These are phyloP conservation scores for Coemansia pectinata DNA, from an alignment of 192 early-diverging fungal genomes.

Conservation along the genomic window DNA sequence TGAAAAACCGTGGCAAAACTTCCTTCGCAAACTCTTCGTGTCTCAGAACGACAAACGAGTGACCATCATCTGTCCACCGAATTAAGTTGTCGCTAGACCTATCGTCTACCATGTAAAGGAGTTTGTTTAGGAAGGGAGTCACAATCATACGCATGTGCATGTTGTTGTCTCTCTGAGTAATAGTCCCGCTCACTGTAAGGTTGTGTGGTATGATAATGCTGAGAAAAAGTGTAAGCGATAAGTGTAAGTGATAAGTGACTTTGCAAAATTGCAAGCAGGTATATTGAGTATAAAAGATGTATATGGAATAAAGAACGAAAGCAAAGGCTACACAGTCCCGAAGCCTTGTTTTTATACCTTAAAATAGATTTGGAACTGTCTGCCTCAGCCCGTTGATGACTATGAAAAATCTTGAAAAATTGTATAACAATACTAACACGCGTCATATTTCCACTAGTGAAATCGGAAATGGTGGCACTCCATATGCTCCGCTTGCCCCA, in stretches of 20 bases:
- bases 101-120: conserved; percentile 95
- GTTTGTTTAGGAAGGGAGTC: conserved; percentile 91
- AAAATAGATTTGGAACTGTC: not conserved
- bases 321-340: not conserved
- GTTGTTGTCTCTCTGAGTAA: conserved; percentile 33
- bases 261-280: not conserved
- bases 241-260: not conserved
- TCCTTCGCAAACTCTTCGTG: conserved; percentile 81
- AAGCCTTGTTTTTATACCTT: not conserved
- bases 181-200: conserved; percentile 14
- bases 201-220: not conserved
- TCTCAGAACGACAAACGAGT: conserved; percentile 77
- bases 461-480: conserved; percentile 36
- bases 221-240: not conserved
- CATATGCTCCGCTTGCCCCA: conserved; percentile 37
- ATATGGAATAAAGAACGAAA: not conserved
- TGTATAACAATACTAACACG: not conserved
- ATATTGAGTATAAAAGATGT: not conserved
- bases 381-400: no score
- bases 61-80: conserved; percentile 84
- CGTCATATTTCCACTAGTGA: not conserved
- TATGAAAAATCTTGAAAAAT: no score
- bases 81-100: conserved; percentile 81
- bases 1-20: conserved; percentile 84
- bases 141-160: conserved; percentile 59